Conservation (phyloP, 2,329 filamentous ascomycete genomes). For the Eutypella sp. region DNA sequence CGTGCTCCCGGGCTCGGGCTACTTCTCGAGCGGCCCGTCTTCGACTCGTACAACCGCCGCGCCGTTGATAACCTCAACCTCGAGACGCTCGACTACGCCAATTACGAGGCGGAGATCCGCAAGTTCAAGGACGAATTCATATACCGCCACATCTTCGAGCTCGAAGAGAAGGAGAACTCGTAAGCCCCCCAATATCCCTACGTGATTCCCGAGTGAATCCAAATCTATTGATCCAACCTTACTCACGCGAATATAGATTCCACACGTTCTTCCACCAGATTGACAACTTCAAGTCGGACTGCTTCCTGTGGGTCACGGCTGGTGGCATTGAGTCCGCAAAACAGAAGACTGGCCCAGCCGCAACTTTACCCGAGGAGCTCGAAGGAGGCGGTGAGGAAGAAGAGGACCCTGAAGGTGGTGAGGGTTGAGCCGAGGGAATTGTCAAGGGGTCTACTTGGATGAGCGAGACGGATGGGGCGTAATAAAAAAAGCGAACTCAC, state of each 20-base stretch:
- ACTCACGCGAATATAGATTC: constrained; percentile 46
- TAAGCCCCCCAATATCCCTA: constrained; percentile 46
- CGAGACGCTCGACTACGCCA: constrained; percentile 71
- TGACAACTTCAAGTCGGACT: constrained; percentile 66
- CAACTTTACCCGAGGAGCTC: constrained; percentile 31
- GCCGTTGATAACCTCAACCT: constrained; percentile 59
- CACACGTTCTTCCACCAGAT: constrained; percentile 75
- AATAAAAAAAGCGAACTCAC: no score
- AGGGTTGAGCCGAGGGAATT: constrained; percentile 16
- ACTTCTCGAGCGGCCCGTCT: constrained; percentile 84
- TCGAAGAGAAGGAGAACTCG: constrained; percentile 84
- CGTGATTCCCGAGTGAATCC: constrained; percentile 6
- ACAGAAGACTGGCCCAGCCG: constrained; percentile 37
- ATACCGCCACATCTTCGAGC: constrained; percentile 83
- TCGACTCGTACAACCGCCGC: constrained; percentile 79
- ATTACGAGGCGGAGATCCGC: constrained; percentile 71
- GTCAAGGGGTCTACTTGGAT: no score
- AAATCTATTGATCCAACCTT: no score
- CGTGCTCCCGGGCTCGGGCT: constrained; percentile 89
- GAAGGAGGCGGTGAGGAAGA: constrained; percentile 47
- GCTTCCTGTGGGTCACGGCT: constrained; percentile 71
- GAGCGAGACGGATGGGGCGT: no score
- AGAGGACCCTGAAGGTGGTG: constrained; percentile 39
- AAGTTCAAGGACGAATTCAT: constrained; percentile 91
- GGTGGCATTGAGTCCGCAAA: constrained; percentile 60